Conservation (phyloP, 2,329 filamentous ascomycete species). For the Ophiocordyceps unilateralis region DNA sequence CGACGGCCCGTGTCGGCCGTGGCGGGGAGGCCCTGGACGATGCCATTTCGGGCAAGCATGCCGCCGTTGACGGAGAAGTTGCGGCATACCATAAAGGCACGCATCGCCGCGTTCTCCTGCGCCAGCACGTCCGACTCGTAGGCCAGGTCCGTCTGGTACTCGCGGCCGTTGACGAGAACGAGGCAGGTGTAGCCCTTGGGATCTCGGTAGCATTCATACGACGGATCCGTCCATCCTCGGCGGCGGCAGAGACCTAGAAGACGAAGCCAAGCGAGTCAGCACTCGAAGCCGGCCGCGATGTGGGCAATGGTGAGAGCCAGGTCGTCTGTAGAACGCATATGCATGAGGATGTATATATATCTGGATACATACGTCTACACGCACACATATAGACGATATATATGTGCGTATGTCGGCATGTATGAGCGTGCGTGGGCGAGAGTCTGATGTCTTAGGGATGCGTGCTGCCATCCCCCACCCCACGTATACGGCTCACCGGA, state of each 20-base stretch:
- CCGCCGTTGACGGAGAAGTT: constrained; percentile 96
- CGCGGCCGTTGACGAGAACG: constrained; percentile 87
- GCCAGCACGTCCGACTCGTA: constrained; percentile 72
- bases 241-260: constrained; percentile 73
- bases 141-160: constrained; percentile 80
- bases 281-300: too few relatives aligned
- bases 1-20: constrained; percentile 28
- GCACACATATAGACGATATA: too few relatives aligned
- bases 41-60: constrained; percentile 58
- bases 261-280: too few relatives aligned
- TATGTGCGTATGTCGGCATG: not conserved
- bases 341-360: too few relatives aligned
- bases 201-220: constrained; percentile 68
- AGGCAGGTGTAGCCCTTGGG: constrained; percentile 69
- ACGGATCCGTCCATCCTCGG: constrained; percentile 81
- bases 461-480: too few relatives aligned
- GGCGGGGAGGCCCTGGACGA: constrained; percentile 47
- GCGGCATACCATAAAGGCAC: constrained; percentile 92
- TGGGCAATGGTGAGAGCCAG: too few relatives aligned
- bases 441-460: not conserved
- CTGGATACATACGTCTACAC: too few relatives aligned
- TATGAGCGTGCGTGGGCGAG: not conserved
- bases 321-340: too few relatives aligned
- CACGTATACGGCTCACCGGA: too few relatives aligned
- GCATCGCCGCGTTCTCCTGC: constrained; percentile 86